A percentile compares a stretch with the other conserved stretches of the same genome.
phyloP scores from a whole-genome alignment of 768 basidiomycete species.

The Hypsizygus marmoreus region DNA sequence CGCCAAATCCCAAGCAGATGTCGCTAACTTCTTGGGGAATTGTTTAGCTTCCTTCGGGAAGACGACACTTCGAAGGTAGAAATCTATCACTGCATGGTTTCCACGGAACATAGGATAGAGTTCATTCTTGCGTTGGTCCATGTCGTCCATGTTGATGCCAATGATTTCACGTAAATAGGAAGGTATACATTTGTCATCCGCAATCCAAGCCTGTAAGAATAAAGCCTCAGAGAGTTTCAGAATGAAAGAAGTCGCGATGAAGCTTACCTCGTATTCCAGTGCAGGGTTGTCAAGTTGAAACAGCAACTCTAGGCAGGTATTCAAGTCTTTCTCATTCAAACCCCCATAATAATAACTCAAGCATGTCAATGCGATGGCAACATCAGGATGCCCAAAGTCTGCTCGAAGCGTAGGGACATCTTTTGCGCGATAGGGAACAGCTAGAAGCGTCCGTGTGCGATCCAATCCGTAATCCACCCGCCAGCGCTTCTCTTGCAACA shows the following conservation, averaged over 20 bases:
- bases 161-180: constrained; percentile 27
- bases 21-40: constrained; percentile 47
- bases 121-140: constrained; percentile 23
- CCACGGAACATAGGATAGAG: constrained; percentile 36
- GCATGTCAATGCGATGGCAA: constrained; percentile 46
- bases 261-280: constrained; percentile 35
- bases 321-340: constrained; percentile 39
- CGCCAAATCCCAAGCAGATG: constrained; percentile 56
- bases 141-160: constrained; percentile 45
- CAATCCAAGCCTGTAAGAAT: constrained; percentile 4
- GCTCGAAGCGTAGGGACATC: constrained; percentile 46
- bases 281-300: constrained; percentile 41
- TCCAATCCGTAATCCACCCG: constrained; percentile 55
- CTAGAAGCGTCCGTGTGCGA: constrained; percentile 41
- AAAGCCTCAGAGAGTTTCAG: too few relatives aligned
- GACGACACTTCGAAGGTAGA: constrained; percentile 46
- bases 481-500: constrained; percentile 43
- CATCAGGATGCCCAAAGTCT: constrained; percentile 57
- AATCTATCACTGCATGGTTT: constrained; percentile 44
- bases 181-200: constrained; percentile 26
- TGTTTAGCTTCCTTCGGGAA: constrained; percentile 53
- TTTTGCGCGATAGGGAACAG: constrained; percentile 57
- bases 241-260: too few relatives aligned
- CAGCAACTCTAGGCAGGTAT: constrained; percentile 37
- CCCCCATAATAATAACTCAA: constrained; percentile 53